Evolutionary conservation across 148 eudicot genomes (phyloP).

Genomic region (Amaranthus hypochondriacus): DNA sequence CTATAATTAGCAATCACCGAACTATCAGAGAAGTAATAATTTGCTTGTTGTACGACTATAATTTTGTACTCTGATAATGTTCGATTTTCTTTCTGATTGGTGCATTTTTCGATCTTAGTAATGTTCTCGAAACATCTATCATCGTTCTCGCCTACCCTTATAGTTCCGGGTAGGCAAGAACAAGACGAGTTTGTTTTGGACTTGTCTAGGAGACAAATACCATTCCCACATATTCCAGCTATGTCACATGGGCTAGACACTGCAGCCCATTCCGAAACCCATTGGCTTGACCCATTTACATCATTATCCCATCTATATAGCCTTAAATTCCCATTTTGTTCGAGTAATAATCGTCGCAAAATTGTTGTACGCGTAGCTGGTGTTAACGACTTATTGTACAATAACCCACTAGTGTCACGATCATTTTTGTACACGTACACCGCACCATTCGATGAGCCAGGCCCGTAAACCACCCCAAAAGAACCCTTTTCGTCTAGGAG

Average conservation of each 20-base stretch:
- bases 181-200: slow-evolving; percentile 67
- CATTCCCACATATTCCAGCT: slow-evolving; percentile 87
- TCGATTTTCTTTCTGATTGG: slow-evolving; percentile 29
- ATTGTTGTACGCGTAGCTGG: slow-evolving; percentile 20
- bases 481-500: slow-evolving; percentile 64
- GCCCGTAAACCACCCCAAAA: slow-evolving; percentile 75
- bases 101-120: slow-evolving; percentile 56
- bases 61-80: slow-evolving; percentile 47
- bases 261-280: slow-evolving; percentile 94
- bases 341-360: slow-evolving; percentile 51
- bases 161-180: slow-evolving; percentile 63
- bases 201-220: slow-evolving; percentile 60
- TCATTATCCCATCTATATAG: slow-evolving; percentile 73
- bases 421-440: slow-evolving; percentile 80
- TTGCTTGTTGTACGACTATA: slow-evolving; percentile 50
- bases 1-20: slow-evolving; percentile 79
- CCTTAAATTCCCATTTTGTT: slow-evolving; percentile 66
- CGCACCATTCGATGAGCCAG: slow-evolving; percentile 61
- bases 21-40: slow-evolving; percentile 54
- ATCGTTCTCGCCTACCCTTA: slow-evolving; percentile 23
- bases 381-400: slow-evolving; percentile 32
- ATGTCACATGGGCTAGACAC: slow-evolving; percentile 85
- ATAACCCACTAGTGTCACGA: slow-evolving; percentile 46
- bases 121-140: slow-evolving; percentile 50
- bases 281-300: slow-evolving; percentile 70